phyloP scores from a whole-genome alignment of 106 monocot genomes.

The Allium fistulosum region DNA sequence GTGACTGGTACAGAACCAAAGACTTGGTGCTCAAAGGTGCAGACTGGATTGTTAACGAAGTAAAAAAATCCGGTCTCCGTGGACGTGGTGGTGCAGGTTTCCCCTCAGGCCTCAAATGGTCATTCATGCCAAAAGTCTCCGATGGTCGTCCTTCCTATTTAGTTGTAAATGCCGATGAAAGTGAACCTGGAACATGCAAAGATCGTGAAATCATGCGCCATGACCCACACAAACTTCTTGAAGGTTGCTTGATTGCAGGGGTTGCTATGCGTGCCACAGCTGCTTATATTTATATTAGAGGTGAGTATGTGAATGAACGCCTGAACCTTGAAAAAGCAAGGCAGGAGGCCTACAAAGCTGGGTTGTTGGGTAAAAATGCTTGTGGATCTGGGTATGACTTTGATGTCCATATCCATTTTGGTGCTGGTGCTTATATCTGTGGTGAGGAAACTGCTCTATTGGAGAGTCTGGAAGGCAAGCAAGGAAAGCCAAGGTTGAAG shows the following conservation, averaged over 20 bases:
- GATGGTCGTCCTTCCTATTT: constrained; percentile 79
- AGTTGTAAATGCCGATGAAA: constrained; percentile 76
- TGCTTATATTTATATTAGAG: constrained; percentile 72
- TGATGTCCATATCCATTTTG: constrained; percentile 64
- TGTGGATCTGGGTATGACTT: constrained; percentile 81
- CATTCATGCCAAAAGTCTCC: constrained; percentile 77
- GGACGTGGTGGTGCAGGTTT: constrained; percentile 76
- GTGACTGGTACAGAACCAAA: constrained; percentile 65
- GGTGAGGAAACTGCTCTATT: constrained; percentile 68
- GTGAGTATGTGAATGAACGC: constrained; percentile 62
- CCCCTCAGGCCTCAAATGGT: constrained; percentile 74
- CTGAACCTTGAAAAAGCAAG: constrained; percentile 59
- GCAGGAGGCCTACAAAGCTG: constrained; percentile 62
- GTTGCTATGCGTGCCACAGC: constrained; percentile 68
- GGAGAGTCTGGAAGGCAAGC: constrained; percentile 72
- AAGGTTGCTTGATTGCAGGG: constrained; percentile 71
- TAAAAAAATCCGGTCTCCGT: constrained; percentile 66
- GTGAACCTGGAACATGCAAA: constrained; percentile 73
- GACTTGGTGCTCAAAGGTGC: constrained; percentile 58
- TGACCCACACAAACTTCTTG: constrained; percentile 68
- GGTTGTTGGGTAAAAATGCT: constrained; percentile 63
- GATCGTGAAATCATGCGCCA: constrained; percentile 70
- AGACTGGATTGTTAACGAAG: constrained; percentile 73
- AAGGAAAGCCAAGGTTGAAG: constrained; percentile 55
- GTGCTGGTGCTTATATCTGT: constrained; percentile 76